Base-by-base conservation (phyloP, 371 early-diverging fungal genomes). In the Mortierella sp. region DNA sequence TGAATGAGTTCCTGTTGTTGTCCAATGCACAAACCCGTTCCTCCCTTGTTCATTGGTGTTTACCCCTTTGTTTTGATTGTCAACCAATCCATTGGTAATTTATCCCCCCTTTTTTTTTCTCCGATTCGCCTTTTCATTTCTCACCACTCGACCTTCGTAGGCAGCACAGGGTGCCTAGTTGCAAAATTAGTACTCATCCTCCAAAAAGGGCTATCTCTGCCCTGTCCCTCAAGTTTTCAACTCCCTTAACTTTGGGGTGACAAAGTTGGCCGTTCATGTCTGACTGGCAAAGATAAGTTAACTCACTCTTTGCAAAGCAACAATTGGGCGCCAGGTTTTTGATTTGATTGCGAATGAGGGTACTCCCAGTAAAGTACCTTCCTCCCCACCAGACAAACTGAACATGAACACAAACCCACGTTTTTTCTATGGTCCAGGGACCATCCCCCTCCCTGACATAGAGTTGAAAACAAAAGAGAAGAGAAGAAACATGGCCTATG, bases 371-470 rank as follows among this genome's bases (percentile, higher is more conserved):
- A 6, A 61, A 5, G 61, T 61, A 61, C 21, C n/a, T 1, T 1
- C 61, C 2, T 13, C 24, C 28, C 57, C 55, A 11, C 26, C 40
- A 9, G 24, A 37, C 37, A 67, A 26, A 14, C 43, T 48, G 19
- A 50, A 24, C 71, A 48, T 43, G 43, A 40, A 40, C 70, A 71
- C 2, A 71, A 71, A 71, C 51, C 51, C 46, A 71, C 34, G 46
- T 67, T 67, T 40, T 67, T 64, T 67, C 31, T 40, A 40, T 67
- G 67, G 67, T 2, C 67, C 67, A 67, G 40, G 67, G 67, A 67
- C 67, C 67, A 67, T 24, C 11, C 21, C 16, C 19, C 21, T 0
- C 5, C 21, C 21, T 19, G 16, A 31, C 19, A 61, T 34, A 37
- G 40, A 67, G 67, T 67, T 40, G 11, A 40, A 21, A 34, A 61